Evolutionary conservation across 192 early-diverging fungal species (phyloP), one percentile per base, ranked within the genome.

Genomic region (Physocladia obscura): DNA sequence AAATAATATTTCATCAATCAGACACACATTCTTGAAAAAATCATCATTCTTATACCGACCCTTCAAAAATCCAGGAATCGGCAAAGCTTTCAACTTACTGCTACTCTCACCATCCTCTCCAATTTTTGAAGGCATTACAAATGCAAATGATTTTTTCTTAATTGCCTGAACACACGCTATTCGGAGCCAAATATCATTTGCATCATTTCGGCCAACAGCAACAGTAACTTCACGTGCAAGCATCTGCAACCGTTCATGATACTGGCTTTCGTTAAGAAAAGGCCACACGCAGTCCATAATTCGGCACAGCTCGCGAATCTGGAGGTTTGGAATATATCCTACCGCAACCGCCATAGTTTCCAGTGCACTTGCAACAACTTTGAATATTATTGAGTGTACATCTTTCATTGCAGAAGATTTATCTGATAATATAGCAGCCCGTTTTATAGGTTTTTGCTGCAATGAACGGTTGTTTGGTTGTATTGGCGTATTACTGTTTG

Each of bases 101-200:
- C n/a, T n/a, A n/a, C n/a, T n/a, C n/a, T n/a, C n/a, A n/a, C n/a
- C n/a, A n/a, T n/a, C n/a, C n/a, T n/a, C n/a, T n/a, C n/a, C n/a
- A n/a, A n/a, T n/a, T n/a, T n/a, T n/a, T n/a, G n/a, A n/a, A n/a
- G n/a, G n/a, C n/a, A n/a, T n/a, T n/a, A n/a, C n/a, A n/a, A n/a
- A n/a, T n/a, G n/a, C n/a, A n/a, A n/a, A n/a, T n/a, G n/a, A n/a
- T n/a, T n/a, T n/a, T n/a, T n/a, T n/a, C 1, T 21, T 0, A 15
- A 55, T 29, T 13, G 52, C 2, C 26, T 55, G 52, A 15, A 44
- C 40, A 44, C 40, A 44, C 40, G 8, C 40, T 44, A 21, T 13
- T 29, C 65, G 50, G 5, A 68, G 22, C 65, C 65, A 68, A 19
- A 68, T 39, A 38, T 68, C 65, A 36, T 68, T 68, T 27, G 40